Evolutionary conservation across 1,284 basidiomycete genomes (phyloP).

Genomic region (Waitea zeae): DNA sequence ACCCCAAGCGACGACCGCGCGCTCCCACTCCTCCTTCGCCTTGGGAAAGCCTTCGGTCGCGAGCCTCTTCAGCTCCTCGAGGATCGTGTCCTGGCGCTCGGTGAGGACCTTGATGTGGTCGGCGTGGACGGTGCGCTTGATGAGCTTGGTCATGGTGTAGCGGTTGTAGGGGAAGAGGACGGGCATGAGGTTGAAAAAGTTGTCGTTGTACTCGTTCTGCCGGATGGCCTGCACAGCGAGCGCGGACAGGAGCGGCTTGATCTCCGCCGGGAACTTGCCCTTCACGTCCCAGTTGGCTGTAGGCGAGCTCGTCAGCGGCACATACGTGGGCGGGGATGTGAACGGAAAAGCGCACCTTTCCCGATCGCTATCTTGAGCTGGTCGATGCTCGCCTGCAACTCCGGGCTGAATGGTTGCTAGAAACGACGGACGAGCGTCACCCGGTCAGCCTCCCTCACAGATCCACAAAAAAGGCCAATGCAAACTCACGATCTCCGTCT

Average conservation of each 20-base stretch:
- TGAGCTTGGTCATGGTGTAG: constrained; percentile 78
- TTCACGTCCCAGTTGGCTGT: constrained; percentile 56
- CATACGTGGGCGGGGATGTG: neutral
- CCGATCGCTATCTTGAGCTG: constrained; percentile 43
- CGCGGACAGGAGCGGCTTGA: constrained; percentile 59
- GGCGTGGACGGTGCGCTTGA: constrained; percentile 59
- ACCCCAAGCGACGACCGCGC: constrained; percentile 49
- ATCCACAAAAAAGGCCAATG: neutral
- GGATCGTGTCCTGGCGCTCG: constrained; percentile 42
- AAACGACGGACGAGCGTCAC: constrained; percentile 7
- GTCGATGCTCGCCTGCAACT: constrained; percentile 45
- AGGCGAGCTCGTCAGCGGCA: neutral
- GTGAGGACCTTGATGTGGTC: constrained; percentile 49
- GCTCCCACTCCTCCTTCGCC: constrained; percentile 60
- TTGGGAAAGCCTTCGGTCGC: constrained; percentile 47
- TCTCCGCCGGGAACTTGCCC: constrained; percentile 73
- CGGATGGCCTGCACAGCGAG: constrained; percentile 69
- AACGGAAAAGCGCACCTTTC: constrained; percentile 22
- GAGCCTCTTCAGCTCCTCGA: constrained; percentile 36
- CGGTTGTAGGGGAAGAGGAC: constrained; percentile 84
- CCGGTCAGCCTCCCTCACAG: too few species aligned
- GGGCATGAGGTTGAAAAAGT: constrained; percentile 83
- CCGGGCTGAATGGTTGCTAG: constrained; percentile 46
- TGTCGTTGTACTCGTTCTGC: constrained; percentile 78
- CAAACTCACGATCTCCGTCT: constrained; percentile 38